phyloP scores from a whole-genome alignment of 148 eudicot species.

The Chenopodium quinoa region DNA sequence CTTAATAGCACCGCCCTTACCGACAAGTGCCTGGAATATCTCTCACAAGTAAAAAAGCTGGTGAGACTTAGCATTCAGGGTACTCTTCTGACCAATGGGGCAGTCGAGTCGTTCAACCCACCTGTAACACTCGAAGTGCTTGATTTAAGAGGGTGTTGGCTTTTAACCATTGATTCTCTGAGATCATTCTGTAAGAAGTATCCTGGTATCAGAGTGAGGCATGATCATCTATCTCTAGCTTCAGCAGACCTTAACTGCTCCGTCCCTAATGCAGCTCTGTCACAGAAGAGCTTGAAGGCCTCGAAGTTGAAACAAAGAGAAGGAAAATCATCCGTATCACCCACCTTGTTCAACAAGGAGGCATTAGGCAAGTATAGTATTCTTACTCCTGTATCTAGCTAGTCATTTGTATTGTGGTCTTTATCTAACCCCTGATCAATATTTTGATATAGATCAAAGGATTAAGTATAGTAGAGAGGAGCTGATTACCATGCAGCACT shows the following conservation, averaged over 20 bases:
- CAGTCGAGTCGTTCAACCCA: constrained; percentile 56
- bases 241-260: constrained; percentile 25
- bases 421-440: background rate
- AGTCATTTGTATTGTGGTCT: background rate
- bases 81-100: constrained; percentile 63
- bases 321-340: constrained; percentile 30
- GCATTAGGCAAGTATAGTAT: constrained; percentile 40
- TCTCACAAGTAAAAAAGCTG: constrained; percentile 48
- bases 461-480: constrained; percentile 75
- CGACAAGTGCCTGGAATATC: constrained; percentile 43
- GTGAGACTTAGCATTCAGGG: constrained; percentile 49
- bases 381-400: background rate
- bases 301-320: constrained; percentile 34
- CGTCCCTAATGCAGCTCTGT: constrained; percentile 17
- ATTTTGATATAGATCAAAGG: constrained; percentile 69
- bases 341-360: constrained; percentile 27
- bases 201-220: constrained; percentile 56
- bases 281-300: constrained; percentile 26
- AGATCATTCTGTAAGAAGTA: constrained; percentile 41
- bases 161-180: constrained; percentile 61
- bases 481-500: constrained; percentile 64
- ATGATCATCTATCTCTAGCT: constrained; percentile 39
- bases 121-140: constrained; percentile 49
- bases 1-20: constrained; percentile 47
- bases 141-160: constrained; percentile 83